phyloP scores from a whole-genome alignment of 495 filamentous ascomycete species.

The Aspergillus homomorphus region DNA sequence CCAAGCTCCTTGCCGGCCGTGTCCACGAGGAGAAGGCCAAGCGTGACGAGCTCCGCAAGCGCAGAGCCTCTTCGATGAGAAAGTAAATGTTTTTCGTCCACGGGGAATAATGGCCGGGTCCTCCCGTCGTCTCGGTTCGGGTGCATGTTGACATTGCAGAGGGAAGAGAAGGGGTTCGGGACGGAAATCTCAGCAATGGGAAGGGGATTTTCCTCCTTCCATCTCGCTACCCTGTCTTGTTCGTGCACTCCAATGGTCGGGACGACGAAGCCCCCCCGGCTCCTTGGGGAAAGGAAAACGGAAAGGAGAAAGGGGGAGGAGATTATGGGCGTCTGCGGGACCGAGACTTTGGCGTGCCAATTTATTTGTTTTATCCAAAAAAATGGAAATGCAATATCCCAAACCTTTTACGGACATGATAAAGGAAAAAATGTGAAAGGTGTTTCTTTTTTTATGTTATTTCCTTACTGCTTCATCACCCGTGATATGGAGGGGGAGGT shows the following conservation, averaged over 20 bases:
- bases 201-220: constrained; percentile 14
- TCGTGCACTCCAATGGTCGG: not conserved
- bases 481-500: not conserved
- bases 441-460: constrained; percentile 3
- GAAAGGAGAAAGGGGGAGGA: not conserved
- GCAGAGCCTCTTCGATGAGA: constrained; percentile 91
- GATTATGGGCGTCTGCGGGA: constrained; percentile 4
- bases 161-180: constrained; percentile 25
- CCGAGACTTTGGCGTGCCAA: constrained; percentile 15
- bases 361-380: constrained; percentile 13
- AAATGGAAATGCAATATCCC: constrained; percentile 15
- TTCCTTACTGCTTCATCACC: not conserved
- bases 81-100: constrained; percentile 61
- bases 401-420: constrained; percentile 10
- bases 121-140: constrained; percentile 25
- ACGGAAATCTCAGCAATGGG: constrained; percentile 27
- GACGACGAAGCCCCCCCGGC: constrained; percentile 7
- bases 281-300: constrained; percentile 10
- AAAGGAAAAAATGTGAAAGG: constrained; percentile 3
- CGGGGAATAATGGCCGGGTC: constrained; percentile 39
- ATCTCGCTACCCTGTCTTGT: not conserved
- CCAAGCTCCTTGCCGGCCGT: constrained; percentile 89
- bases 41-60: constrained; percentile 90
- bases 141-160: constrained; percentile 4
- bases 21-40: constrained; percentile 88